Conservation (phyloP, 129 eudicot genomes). For the Flaveria brownii region DNA sequence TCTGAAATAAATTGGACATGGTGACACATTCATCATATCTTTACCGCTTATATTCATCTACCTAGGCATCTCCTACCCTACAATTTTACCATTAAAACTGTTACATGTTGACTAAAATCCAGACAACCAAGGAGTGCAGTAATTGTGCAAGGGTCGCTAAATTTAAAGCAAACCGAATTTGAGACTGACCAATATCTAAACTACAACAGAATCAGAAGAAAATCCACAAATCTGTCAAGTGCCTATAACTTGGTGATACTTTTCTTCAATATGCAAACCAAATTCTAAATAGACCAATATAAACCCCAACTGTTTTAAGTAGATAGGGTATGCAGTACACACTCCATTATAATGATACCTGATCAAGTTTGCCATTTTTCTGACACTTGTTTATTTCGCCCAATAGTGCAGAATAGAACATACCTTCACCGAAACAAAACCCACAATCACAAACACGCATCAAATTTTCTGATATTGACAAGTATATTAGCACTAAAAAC, state of each 20-base stretch:
- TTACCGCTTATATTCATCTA: not conserved
- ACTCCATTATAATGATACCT: slow-evolving; percentile 38
- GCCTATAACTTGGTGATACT: not conserved
- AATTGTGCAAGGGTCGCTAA: not conserved
- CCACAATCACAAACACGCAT: slow-evolving; percentile 1
- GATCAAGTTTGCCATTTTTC: slow-evolving; percentile 43
- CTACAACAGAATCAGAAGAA: slow-evolving; percentile 15
- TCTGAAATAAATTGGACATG: not conserved
- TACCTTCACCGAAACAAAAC: slow-evolving; percentile 21
- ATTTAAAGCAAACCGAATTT: not conserved
- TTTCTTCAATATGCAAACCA: not conserved
- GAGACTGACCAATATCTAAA: slow-evolving; percentile 9
- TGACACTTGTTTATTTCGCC: slow-evolving; percentile 40
- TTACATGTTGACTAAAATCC: not conserved
- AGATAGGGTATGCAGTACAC: not conserved
- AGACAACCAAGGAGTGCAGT: not conserved
- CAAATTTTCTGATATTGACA: not conserved
- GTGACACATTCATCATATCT: not conserved
- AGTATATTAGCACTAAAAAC: not conserved
- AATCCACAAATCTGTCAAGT: slow-evolving; percentile 25
- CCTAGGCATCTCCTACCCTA: slow-evolving; percentile 3
- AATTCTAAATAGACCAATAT: no score
- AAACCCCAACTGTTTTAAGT: not conserved
- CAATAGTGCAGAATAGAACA: slow-evolving; percentile 40
- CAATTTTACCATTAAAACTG: slow-evolving; percentile 1